Percentiles rank a stretch among this genome's conserved stretches.
Evolutionary conservation across 2,329 filamentous ascomycete species (phyloP).

Genomic region (Cladosporium sp.): DNA sequence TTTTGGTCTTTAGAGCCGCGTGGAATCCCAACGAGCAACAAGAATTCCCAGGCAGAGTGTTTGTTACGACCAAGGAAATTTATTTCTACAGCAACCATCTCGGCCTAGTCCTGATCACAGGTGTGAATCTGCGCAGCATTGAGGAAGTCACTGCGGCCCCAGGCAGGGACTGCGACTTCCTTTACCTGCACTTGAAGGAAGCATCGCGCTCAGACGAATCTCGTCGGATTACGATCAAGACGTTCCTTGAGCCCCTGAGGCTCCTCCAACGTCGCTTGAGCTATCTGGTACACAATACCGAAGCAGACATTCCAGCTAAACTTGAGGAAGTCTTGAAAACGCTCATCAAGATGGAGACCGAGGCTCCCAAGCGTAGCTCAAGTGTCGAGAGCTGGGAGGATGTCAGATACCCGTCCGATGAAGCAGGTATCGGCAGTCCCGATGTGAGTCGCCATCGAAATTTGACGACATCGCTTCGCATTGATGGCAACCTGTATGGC

Average conservation of each 20-base stretch:
- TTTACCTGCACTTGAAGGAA: constrained; percentile 75
- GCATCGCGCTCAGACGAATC: constrained; percentile 60
- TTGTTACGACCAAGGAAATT: constrained; percentile 81
- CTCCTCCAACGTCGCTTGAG: constrained; percentile 83
- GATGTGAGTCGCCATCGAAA: constrained; percentile 48
- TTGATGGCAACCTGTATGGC: constrained; percentile 61
- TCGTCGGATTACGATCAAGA: constrained; percentile 81
- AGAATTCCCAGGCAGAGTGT: constrained; percentile 81
- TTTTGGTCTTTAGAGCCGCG: constrained; percentile 88
- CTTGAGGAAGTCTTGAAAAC: constrained; percentile 70
- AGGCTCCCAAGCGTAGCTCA: constrained; percentile 61
- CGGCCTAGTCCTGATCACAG: constrained; percentile 82
- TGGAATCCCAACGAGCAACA: constrained; percentile 78
- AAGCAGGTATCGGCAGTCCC: constrained; percentile 47
- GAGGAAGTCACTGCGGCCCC: constrained; percentile 86
- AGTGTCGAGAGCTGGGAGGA: constrained; percentile 93
- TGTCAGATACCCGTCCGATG: constrained; percentile 50
- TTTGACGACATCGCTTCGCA: constrained; percentile 58
- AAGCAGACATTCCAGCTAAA: constrained; percentile 67
- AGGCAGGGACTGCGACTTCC: constrained; percentile 87
- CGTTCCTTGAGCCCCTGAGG: constrained; percentile 83
- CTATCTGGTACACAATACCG: constrained; percentile 77
- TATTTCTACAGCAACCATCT: constrained; percentile 98
- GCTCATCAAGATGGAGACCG: constrained; percentile 72
- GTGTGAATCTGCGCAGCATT: constrained; percentile 72